Percentiles rank a stretch among this genome's conserved stretches.
These are phyloP conservation scores for Elaeis guineensis DNA, from an alignment of 176 grass and related monocot species.

Conservation along the genomic window DNA sequence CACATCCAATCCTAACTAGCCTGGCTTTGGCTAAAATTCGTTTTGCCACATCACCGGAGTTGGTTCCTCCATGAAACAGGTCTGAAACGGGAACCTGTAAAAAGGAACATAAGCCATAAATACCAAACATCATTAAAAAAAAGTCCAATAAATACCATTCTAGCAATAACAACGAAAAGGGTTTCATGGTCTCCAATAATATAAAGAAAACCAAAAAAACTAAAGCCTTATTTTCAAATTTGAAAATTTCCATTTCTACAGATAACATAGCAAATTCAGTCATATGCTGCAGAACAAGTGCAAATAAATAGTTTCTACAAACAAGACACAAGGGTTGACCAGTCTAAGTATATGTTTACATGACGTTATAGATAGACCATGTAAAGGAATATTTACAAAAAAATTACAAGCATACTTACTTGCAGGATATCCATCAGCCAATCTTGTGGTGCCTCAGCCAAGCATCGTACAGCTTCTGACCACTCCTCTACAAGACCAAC, in stretches of 20 bases:
- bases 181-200: no score
- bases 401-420: conserved; percentile 25
- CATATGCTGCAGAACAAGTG: no score
- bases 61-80: conserved; percentile 25
- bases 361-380: no score
- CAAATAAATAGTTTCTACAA: background rate
- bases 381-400: conserved; percentile 5
- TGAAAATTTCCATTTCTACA: no score
- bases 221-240: no score
- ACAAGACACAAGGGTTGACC: no score
- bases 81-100: conserved; percentile 34
- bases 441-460: conserved; percentile 36
- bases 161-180: no score
- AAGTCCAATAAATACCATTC: no score
- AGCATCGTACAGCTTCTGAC: conserved; percentile 62
- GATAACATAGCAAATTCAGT: background rate
- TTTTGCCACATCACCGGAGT: conserved; percentile 35
- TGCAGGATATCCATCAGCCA: conserved; percentile 58
- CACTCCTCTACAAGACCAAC: conserved; percentile 43
- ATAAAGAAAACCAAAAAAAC: no score
- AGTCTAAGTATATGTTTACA: no score
- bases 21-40: conserved; percentile 62
- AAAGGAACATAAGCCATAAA: background rate
- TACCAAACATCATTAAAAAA: no score
- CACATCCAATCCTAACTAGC: conserved; percentile 34